Percentiles rank a stretch among this genome's conserved stretches.
These are phyloP conservation scores for Ilex aquifolium DNA, from an alignment of 257 asterid species.

Conservation along the genomic window DNA sequence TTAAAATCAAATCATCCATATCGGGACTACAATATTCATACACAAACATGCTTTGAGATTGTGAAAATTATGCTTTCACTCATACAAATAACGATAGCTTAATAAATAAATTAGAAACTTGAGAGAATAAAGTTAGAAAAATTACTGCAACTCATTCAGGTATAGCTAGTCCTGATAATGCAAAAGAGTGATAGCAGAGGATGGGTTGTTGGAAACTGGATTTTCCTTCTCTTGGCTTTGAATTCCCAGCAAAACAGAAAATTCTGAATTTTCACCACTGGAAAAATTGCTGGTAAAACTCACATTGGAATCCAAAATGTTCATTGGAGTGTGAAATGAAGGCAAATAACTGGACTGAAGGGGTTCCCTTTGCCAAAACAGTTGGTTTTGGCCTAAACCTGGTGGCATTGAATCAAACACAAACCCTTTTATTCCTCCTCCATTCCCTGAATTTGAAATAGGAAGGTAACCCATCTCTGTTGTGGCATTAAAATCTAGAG, in stretches of 20 bases:
- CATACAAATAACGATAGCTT: too few species aligned
- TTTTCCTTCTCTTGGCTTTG: constrained; percentile 11
- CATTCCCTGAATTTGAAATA: background rate
- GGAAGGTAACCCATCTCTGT: background rate
- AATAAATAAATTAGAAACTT: too few species aligned
- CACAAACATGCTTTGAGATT: too few species aligned
- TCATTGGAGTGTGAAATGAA: constrained; percentile 11
- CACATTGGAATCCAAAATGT: constrained; percentile 20
- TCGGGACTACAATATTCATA: too few species aligned
- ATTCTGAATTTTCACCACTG: constrained; percentile 22
- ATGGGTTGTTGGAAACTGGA: constrained; percentile 22
- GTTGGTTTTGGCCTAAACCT: constrained; percentile 1
- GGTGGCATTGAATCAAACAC: background rate
- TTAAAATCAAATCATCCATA: too few species aligned
- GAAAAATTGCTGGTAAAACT: constrained; percentile 10
- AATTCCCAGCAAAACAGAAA: constrained; percentile 22
- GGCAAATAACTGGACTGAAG: constrained; percentile 59
- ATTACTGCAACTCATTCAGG: too few species aligned
- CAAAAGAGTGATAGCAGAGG: constrained; percentile 14
- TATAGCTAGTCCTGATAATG: constrained; percentile 19
- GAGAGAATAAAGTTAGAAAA: too few species aligned
- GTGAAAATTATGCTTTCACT: too few species aligned
- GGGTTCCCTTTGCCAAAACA: constrained; percentile 53
- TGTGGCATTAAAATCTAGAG: background rate
- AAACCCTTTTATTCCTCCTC: background rate